These are phyloP conservation scores for Penicillium nordicum DNA, from an alignment of 2,329 filamentous ascomycete genomes.

Conservation along the genomic window DNA sequence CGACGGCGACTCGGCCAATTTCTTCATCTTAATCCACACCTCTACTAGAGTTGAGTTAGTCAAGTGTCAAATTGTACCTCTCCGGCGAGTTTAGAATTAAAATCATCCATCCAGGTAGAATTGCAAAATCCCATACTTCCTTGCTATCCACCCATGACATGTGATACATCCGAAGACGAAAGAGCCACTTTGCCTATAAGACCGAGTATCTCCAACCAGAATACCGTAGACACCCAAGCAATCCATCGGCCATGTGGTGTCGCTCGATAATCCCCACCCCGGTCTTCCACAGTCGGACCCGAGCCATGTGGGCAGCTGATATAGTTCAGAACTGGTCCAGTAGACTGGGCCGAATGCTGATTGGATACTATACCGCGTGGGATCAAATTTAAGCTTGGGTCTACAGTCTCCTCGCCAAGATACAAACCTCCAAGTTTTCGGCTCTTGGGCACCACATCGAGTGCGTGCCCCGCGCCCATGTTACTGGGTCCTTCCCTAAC, in stretches of 20 bases:
- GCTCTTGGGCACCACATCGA: conserved; percentile 39
- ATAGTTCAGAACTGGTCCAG: conserved; percentile 37
- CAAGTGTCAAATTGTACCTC: background rate
- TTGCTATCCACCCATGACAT: background rate
- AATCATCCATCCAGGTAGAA: too few relatives aligned
- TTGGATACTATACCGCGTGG: conserved; percentile 42
- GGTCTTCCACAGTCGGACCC: background rate
- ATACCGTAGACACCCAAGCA: conserved; percentile 5
- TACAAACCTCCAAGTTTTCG: conserved; percentile 40
- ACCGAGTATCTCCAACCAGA: background rate
- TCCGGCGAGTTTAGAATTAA: too few relatives aligned
- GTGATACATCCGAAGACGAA: background rate
- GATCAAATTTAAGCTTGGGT: conserved; percentile 32
- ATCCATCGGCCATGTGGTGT: conserved; percentile 18
- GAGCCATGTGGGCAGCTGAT: conserved; percentile 32
- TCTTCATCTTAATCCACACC: background rate
- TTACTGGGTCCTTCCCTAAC: conserved; percentile 39
- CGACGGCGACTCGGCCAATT: background rate
- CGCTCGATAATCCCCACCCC: conserved; percentile 6
- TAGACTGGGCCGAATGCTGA: conserved; percentile 44
- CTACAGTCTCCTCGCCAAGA: conserved; percentile 45
- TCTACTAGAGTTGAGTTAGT: background rate
- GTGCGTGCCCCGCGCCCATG: conserved; percentile 35
- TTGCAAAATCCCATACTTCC: background rate
- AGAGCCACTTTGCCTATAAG: background rate